These are phyloP conservation scores for Naganishia liquefaciens DNA, from an alignment of 1,284 basidiomycete genomes.

Conservation along the genomic window DNA sequence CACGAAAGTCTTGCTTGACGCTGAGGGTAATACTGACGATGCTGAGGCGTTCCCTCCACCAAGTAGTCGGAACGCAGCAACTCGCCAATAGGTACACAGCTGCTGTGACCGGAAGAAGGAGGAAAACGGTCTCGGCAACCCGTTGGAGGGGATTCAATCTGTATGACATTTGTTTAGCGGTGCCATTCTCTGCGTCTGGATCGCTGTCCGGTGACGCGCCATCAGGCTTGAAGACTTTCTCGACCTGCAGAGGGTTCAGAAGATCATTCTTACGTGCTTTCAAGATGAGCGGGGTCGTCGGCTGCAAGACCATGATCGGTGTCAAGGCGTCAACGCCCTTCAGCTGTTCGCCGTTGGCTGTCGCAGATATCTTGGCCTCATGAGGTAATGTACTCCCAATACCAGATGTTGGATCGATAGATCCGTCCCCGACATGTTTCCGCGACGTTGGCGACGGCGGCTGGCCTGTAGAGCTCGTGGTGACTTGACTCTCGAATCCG, in stretches of 20 bases:
- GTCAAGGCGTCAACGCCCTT: background rate
- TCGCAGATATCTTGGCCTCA: too few species aligned
- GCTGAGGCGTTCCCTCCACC: constrained; percentile 24
- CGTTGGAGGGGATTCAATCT: constrained; percentile 4
- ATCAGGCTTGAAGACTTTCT: constrained; percentile 5
- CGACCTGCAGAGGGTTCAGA: constrained; percentile 8
- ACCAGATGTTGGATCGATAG: background rate
- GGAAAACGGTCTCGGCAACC: background rate
- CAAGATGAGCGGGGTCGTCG: background rate
- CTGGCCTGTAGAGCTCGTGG: too few species aligned
- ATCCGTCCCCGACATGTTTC: background rate
- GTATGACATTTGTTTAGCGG: background rate
- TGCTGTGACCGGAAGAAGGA: constrained; percentile 11
- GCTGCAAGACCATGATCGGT: background rate
- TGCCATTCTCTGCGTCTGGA: background rate
- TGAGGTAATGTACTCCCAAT: too few species aligned
- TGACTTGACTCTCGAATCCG: too few species aligned
- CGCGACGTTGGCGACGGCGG: background rate
- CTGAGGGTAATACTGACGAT: background rate
- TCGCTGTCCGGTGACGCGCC: background rate
- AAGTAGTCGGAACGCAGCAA: constrained; percentile 12
- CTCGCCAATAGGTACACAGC: constrained; percentile 15
- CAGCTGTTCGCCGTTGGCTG: too few species aligned
- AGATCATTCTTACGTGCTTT: constrained; percentile 4
- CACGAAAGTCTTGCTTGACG: background rate